Evolutionary conservation across 108 stramenopile genomes (phyloP), one percentile per base, ranked within the genome.

Genomic region (Aurantiochytrium sp.): DNA sequence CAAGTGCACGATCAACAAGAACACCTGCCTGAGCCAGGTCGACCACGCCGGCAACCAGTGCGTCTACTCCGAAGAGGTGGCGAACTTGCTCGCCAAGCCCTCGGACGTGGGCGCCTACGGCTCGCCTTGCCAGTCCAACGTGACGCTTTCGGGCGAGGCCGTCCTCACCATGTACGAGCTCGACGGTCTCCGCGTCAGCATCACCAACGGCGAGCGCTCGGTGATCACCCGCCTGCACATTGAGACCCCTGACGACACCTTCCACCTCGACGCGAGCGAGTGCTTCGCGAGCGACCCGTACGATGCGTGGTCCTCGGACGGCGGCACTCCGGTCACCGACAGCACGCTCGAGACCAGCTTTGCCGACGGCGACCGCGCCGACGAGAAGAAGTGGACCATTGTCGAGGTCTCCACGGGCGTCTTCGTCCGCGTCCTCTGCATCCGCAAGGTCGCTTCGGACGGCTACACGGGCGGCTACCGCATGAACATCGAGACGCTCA

Each of bases 21-120:
- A 42, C 30, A 24, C 32, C 24, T 81, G 73, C 73, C 6, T 41
- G n/a, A 81, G 27, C 73, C 39, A 48, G 73, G 45, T 48, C 42
- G 73, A 81, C 45, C 73, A 81, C 42, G 73, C 73, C 45, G 73
- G 73, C n/a, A 81, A 81, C 73, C 21, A 22, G n/a, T 81, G 73
- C 45, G 45, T 48, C 21, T 81, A 48, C 42, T n/a, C 21, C 1
- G 0, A 22, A 27, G 73, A 81, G 24, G 27, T 17, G 6, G 73
- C 73, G 6, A 24, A 22, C 1, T 24, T 81, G 0, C 12, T 48
- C 17, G 10, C 6, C 24, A 81, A 41, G 39, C n/a, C n/a, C n/a
- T 41, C 73, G 6, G 73, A 81, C 73, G 32, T 81, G 0, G 73
- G 73, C 45, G 73, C 73, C n/a, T 81, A 48, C 73, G 73, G 73